These are phyloP conservation scores for Drechslerella coelobrocha DNA, from an alignment of 2,329 filamentous ascomycete species.

Conservation along the genomic window DNA sequence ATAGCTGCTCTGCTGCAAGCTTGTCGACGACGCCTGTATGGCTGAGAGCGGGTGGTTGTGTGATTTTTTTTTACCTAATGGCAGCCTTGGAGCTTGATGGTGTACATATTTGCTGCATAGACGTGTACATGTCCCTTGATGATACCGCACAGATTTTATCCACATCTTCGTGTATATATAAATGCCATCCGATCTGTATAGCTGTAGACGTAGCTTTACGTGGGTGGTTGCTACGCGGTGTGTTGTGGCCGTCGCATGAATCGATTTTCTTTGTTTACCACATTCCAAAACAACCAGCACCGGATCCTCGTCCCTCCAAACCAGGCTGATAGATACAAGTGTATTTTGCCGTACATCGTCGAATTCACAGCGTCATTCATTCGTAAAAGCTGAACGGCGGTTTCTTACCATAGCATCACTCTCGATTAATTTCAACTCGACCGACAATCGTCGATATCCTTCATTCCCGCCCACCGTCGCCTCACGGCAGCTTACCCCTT, in stretches of 20 bases:
- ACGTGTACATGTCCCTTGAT: not conserved
- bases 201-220: too few relatives aligned
- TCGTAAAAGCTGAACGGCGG: not conserved
- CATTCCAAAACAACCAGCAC: constrained; percentile 17
- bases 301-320: not conserved
- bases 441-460: not conserved
- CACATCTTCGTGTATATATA: too few relatives aligned
- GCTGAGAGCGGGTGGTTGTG: not conserved
- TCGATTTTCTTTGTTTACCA: constrained; percentile 44
- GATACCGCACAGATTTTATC: too few relatives aligned
- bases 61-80: not conserved
- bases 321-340: not conserved
- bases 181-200: too few relatives aligned
- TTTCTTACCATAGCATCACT: too few relatives aligned
- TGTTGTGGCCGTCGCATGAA: constrained; percentile 22
- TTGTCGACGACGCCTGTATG: not conserved
- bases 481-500: not conserved
- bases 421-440: not conserved
- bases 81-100: too few relatives aligned
- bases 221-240: constrained; percentile 36
- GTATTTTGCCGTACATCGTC: not conserved
- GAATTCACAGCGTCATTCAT: constrained; percentile 4
- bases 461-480: not conserved
- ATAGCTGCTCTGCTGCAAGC: constrained; percentile 9
- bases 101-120: not conserved